These are phyloP conservation scores for Lactifluus rugatus DNA, from an alignment of 768 basidiomycete genomes.

Conservation along the genomic window DNA sequence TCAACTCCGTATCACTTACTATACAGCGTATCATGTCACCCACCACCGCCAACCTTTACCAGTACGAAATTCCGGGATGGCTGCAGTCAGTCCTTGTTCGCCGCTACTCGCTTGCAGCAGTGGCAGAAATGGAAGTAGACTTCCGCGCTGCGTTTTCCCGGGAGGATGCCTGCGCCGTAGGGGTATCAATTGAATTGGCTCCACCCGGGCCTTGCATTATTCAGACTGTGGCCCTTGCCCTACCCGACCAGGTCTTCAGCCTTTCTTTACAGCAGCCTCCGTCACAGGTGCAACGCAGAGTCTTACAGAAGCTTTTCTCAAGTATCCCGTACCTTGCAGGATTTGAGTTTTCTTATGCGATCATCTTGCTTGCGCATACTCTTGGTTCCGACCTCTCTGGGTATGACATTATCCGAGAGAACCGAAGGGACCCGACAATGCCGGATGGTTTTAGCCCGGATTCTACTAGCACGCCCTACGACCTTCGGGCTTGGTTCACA, in stretches of 20 bases:
- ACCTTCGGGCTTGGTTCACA: slow-evolving; percentile 13
- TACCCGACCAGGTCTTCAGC: neutral
- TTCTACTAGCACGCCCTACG: neutral
- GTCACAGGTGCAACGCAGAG: neutral
- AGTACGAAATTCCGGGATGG: neutral
- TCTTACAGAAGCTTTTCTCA: slow-evolving; percentile 11
- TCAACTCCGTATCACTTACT: neutral
- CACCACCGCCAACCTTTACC: neutral
- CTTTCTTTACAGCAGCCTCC: neutral
- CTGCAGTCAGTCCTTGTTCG: neutral
- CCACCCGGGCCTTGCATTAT: neutral
- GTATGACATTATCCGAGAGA: neutral
- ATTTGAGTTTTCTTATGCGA: slow-evolving; percentile 8
- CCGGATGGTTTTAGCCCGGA: neutral
- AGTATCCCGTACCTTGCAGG: slow-evolving; percentile 5
- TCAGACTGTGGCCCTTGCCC: neutral
- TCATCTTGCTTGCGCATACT: neutral
- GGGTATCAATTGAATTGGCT: neutral
- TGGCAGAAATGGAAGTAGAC: neutral
- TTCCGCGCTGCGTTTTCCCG: neutral
- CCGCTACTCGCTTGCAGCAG: neutral
- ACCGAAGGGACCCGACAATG: neutral
- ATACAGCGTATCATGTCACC: neutral
- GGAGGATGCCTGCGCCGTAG: neutral
- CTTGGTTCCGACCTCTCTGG: neutral